These are phyloP conservation scores for Alternaria sp. DNA, from an alignment of 2,329 filamentous ascomycete genomes.

Conservation along the genomic window DNA sequence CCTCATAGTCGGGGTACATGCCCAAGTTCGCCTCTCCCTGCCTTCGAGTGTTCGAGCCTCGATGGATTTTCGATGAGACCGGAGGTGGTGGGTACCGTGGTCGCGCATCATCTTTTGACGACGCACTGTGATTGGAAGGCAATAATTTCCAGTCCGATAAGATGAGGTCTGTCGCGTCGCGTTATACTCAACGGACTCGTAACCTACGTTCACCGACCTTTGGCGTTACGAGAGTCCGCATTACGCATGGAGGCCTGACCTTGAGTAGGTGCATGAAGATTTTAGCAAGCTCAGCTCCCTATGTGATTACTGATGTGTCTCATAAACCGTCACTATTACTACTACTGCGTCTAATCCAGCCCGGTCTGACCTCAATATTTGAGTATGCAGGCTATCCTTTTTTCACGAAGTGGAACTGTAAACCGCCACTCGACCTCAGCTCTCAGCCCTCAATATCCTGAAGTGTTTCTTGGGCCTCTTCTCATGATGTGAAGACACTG, in stretches of 20 bases:
- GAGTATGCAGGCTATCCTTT: too few relatives aligned
- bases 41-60: neutral
- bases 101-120: neutral
- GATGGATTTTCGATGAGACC: neutral
- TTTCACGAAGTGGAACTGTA: too few relatives aligned
- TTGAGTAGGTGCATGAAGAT: neutral
- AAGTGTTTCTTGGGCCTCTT: neutral
- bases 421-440: neutral
- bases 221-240: neutral
- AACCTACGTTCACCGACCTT: neutral
- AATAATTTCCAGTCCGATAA: neutral
- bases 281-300: neutral
- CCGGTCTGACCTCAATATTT: too few relatives aligned
- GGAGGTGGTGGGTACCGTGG: neutral
- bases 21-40: neutral
- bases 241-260: neutral
- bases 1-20: slow-evolving; percentile 1
- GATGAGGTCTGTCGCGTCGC: neutral
- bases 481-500: neutral
- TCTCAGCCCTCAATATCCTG: neutral
- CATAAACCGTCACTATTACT: neutral
- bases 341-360: too few relatives aligned
- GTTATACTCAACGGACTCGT: neutral
- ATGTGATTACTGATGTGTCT: neutral
- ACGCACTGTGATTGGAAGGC: neutral